phyloP scores from a whole-genome alignment of 78 protist species.

The Bodo saltans region DNA sequence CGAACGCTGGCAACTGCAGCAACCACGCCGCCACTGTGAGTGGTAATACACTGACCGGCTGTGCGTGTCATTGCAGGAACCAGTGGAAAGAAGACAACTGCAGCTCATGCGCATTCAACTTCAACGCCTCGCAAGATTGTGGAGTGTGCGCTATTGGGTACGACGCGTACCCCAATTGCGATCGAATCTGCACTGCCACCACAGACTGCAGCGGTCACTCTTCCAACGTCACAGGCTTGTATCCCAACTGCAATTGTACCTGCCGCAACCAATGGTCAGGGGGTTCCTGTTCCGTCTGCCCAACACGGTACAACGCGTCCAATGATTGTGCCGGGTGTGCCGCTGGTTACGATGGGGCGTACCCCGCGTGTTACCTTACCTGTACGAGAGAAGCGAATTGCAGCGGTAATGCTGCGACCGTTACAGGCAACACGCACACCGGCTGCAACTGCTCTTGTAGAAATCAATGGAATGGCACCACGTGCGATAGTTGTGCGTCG shows the following conservation, averaged over 20 bases:
- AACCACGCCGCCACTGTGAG: background rate
- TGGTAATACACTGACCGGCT: background rate
- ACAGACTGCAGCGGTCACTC: slow-evolving; percentile 19
- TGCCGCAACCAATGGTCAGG: slow-evolving; percentile 11
- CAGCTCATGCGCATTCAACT: background rate
- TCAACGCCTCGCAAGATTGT: slow-evolving; percentile 1
- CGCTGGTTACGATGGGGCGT: background rate
- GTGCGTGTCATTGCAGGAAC: slow-evolving; percentile 9
- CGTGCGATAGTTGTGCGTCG: background rate
- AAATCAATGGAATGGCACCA: background rate
- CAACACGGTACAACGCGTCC: background rate
- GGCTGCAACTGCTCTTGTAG: background rate
- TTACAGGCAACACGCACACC: background rate
- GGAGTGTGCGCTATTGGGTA: background rate
- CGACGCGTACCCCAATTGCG: background rate
- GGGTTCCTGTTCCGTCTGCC: slow-evolving; percentile 7
- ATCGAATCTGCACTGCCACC: background rate
- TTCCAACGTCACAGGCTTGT: background rate
- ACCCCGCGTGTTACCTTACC: background rate
- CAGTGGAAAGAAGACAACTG: background rate
- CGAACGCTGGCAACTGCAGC: background rate
- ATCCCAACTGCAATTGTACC: background rate
- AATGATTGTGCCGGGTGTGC: slow-evolving; percentile 7
- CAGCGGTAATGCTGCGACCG: background rate
- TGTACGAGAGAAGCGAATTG: background rate